Percentiles rank a stretch among this genome's conserved stretches.
Evolutionary conservation across 768 basidiomycete species (phyloP).

Genomic region (Kwoniella mangroviensis): DNA sequence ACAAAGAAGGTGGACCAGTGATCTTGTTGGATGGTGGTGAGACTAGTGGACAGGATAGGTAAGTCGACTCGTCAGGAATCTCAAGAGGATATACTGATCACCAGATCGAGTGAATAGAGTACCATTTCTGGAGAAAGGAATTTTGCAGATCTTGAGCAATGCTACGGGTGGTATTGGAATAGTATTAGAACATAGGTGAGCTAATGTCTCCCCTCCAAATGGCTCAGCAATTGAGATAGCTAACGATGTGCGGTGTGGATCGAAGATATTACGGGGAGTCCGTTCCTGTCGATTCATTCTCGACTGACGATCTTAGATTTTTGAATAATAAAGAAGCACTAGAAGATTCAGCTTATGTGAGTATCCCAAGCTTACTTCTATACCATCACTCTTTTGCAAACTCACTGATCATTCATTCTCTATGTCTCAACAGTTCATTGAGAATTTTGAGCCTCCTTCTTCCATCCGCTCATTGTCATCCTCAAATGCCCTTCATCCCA

Average conservation of each 20-base stretch:
- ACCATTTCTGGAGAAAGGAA: conserved; percentile 74
- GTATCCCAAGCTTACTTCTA: background rate
- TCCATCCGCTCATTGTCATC: conserved; percentile 29
- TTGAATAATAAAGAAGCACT: conserved; percentile 86
- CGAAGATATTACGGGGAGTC: conserved; percentile 72
- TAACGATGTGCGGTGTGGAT: conserved; percentile 4
- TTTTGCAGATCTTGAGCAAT: conserved; percentile 80
- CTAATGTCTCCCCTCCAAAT: conserved; percentile 42
- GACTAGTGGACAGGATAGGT: conserved; percentile 75
- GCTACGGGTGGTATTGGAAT: conserved; percentile 87
- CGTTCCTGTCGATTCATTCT: conserved; percentile 74
- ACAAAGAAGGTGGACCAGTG: conserved; percentile 76
- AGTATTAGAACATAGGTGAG: conserved; percentile 86
- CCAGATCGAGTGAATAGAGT: no score
- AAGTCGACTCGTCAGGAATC: no score
- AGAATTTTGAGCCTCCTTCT: conserved; percentile 69
- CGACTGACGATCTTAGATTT: conserved; percentile 83
- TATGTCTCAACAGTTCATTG: conserved; percentile 67
- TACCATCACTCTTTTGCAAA: no score
- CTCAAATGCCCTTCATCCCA: conserved; percentile 69
- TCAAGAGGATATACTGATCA: no score
- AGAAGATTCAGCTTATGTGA: conserved; percentile 78
- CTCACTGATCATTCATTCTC: no score
- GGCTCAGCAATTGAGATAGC: background rate
- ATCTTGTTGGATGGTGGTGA: conserved; percentile 92